Base-by-base conservation (phyloP, 768 basidiomycete genomes). In the Collybia sordida region DNA sequence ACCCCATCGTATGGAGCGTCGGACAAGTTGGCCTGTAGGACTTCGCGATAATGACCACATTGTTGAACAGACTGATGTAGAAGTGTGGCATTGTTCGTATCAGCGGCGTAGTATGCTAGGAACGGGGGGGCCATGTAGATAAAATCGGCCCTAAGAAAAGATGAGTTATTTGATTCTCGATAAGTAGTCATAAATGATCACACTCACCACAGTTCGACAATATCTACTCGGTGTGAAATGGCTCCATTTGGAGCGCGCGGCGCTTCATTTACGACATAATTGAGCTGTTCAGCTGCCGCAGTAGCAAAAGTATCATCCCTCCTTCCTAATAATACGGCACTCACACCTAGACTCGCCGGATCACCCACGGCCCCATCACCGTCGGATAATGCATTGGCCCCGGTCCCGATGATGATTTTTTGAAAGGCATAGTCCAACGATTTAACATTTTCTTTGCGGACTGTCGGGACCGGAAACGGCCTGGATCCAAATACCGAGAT, bases 71-170 rank as follows among this genome's bases (percentile, higher is more conserved):
- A 72, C 14, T 66, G 62, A 17, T 66, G 61, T 31, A 85, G 54
- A 1, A 80, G 55, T 0, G 64, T 56, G 47, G 45, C 45, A 52
- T 70, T 70, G 50, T 36, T 27, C 21, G 54, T 67, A 28, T 59
- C 64, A 51, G 67, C 76, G 11, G 76, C 82, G 50, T 72, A 79
- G 59, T 81, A 82, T 1, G 83, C 81, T 24, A 83, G 64, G 59
- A 81, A 83, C 3, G 80, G 77, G 2, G 79, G 79, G 0, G 65
- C 78, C 81, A 81, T 81, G 60, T 76, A 81, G 2, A 78, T 60
- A 44, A 77, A 82, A 57, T 81, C 79, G n/a, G 78, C 70, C 79
- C 78, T 79, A 17, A 34, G 38, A 36, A 48, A n/a, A 39, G 22
- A 14, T 18, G 45, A 34, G 21, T 11, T 18, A 14, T 28, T 25